Conservation (phyloP, 1,139 yeast genomes). For the Suhomyces coccinellae region DNA sequence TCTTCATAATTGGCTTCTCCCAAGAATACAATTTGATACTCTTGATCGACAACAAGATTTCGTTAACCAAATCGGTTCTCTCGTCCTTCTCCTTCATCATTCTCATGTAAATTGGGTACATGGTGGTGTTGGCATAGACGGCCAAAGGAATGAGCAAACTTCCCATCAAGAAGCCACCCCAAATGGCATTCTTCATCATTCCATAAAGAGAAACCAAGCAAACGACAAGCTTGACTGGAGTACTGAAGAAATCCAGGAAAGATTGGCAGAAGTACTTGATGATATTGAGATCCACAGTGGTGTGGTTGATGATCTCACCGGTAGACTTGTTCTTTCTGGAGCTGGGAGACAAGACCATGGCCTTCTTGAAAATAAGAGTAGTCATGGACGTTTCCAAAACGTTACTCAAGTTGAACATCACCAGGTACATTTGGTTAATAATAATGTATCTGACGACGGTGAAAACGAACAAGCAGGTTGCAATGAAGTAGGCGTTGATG, state of each 20-base stretch:
- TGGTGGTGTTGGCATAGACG: slow-evolving; percentile 20
- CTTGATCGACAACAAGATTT: slow-evolving; percentile 29
- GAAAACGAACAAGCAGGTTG: slow-evolving; percentile 20
- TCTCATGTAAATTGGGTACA: slow-evolving; percentile 20
- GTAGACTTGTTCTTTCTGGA: slow-evolving; percentile 28
- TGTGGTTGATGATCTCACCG: slow-evolving; percentile 32
- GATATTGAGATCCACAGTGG: slow-evolving; percentile 25
- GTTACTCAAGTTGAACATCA: slow-evolving; percentile 18
- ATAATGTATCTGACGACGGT: slow-evolving; percentile 19
- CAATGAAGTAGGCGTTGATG: slow-evolving; percentile 24
- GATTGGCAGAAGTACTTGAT: slow-evolving; percentile 20
- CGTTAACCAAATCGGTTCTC: slow-evolving; percentile 29
- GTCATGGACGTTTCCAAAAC: slow-evolving; percentile 25
- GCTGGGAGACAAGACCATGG: slow-evolving; percentile 28
- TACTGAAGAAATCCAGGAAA: slow-evolving; percentile 22
- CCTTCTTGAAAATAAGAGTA: slow-evolving; percentile 26
- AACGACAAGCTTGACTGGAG: slow-evolving; percentile 24
- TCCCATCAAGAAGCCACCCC: slow-evolving; percentile 27
- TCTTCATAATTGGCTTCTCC: slow-evolving; percentile 25
- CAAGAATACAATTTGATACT: slow-evolving; percentile 25
- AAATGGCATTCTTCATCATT: slow-evolving; percentile 27
- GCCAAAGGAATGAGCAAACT: slow-evolving; percentile 24
- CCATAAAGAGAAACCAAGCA: slow-evolving; percentile 24
- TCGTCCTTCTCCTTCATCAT: slow-evolving; percentile 28
- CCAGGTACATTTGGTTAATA: slow-evolving; percentile 23